These are phyloP conservation scores for Aspergillus cristatus DNA, from an alignment of 495 filamentous ascomycete genomes.

Conservation along the genomic window DNA sequence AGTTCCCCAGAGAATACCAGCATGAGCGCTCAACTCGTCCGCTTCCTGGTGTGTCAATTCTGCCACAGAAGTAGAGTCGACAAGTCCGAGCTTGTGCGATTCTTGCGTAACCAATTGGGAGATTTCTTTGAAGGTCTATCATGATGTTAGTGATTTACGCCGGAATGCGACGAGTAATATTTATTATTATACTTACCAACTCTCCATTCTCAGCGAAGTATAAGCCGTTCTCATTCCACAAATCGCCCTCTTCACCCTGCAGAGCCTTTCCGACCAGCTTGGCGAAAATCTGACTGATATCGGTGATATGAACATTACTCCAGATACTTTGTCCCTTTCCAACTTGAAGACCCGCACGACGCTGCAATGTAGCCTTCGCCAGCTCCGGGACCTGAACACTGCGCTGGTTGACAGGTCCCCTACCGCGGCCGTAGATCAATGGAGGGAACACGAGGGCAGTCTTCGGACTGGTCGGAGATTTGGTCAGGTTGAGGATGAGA, in stretches of 20 bases:
- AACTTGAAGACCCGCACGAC: slow-evolving; percentile 48
- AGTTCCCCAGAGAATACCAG: slow-evolving; percentile 32
- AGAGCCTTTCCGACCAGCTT: slow-evolving; percentile 43
- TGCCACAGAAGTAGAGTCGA: slow-evolving; percentile 39
- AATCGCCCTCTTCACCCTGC: slow-evolving; percentile 51
- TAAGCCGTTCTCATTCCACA: slow-evolving; percentile 63
- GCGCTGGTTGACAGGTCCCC: slow-evolving; percentile 52
- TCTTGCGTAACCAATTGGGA: slow-evolving; percentile 44
- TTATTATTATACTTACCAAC: slow-evolving; percentile 34
- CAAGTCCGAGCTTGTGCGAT: slow-evolving; percentile 47
- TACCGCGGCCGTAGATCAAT: slow-evolving; percentile 61
- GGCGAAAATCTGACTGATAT: slow-evolving; percentile 54
- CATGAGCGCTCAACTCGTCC: slow-evolving; percentile 12
- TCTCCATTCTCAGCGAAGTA: slow-evolving; percentile 55
- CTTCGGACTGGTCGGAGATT: slow-evolving; percentile 25
- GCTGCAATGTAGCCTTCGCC: slow-evolving; percentile 39
- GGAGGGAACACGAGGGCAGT: slow-evolving; percentile 63
- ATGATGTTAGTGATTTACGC: neutral
- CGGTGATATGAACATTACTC: slow-evolving; percentile 59
- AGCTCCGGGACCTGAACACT: slow-evolving; percentile 54
- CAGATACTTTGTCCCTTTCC: slow-evolving; percentile 50
- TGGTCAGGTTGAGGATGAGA: slow-evolving; percentile 32
- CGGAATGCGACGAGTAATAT: neutral
- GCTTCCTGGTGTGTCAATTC: slow-evolving; percentile 15
- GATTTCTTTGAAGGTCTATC: slow-evolving; percentile 46